Evolutionary conservation across 768 basidiomycete species (phyloP), one percentile per base, ranked within the genome.

Genomic region (Trichaptum fuscoviolaceum): DNA sequence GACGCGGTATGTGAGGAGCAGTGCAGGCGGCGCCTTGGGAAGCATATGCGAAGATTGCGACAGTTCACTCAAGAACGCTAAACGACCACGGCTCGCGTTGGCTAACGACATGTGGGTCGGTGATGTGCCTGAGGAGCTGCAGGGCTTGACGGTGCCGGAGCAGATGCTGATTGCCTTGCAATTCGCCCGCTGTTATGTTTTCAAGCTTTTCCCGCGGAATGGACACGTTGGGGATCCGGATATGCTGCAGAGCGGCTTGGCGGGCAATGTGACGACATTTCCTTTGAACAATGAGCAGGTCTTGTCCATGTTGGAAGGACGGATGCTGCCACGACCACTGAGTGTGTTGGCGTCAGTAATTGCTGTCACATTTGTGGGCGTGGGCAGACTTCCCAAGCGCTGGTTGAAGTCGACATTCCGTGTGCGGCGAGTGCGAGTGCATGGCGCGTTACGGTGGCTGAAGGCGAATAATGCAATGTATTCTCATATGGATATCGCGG

Each of bases 91-190:
- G 9, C 65, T 76, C 0, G 65, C 76, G 0, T 72, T 83, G 0
- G 77, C 77, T 7, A 82, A 81, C 65, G 70, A 73, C 7, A 58
- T 82, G 35, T 82, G 80, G 81, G 73, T 80, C 23, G 81, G 81
- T 8, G 7, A 67, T 0, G 64, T 75, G 2, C 81, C 80, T 0
- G 68, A 63, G 42, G 67, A 75, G 30, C 67, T 81, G 0, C 30
- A 70, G 18, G 25, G 58, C 1, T 67, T 82, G 2, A 79, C 79
- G 0, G 63, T 81, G 23, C 70, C 78, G 0, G 80, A 82, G 67
- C 77, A 76, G 64, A 66, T 80, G 7, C 72, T 82, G 0, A 72
- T 82, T 9, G 69, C 74, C 0, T 71, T 69, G 0, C 35, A 72
- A 0, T 81, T 76, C 67, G 77, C 79, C 0, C 67, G 70, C 0